Evolutionary conservation across 768 basidiomycete species (phyloP).

Genomic region (Tephrocybe rancida): DNA sequence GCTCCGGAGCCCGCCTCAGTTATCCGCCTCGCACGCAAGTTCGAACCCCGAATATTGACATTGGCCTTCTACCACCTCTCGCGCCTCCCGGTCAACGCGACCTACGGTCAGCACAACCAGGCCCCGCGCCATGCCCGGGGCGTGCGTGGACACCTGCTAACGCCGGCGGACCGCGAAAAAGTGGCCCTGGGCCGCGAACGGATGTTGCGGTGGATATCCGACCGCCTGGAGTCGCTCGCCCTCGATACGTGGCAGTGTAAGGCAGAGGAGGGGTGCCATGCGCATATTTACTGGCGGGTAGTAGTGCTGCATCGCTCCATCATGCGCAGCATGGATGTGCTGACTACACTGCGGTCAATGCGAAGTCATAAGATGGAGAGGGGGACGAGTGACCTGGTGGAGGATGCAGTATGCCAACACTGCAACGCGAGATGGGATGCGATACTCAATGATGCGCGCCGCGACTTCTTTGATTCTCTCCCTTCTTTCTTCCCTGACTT

Average conservation of each 20-base stretch:
- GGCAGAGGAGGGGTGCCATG: constrained; percentile 18
- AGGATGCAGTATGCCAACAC: constrained; percentile 23
- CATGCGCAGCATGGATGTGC: constrained; percentile 23
- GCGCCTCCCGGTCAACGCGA: constrained; percentile 23
- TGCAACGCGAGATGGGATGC: constrained; percentile 26
- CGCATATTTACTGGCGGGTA: constrained; percentile 25
- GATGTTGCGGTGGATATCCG: constrained; percentile 23
- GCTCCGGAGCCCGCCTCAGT: constrained; percentile 25
- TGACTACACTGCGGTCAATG: constrained; percentile 23
- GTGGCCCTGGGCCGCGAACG: constrained; percentile 23
- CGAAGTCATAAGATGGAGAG: constrained; percentile 23
- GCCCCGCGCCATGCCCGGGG: constrained; percentile 21
- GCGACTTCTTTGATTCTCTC: constrained; percentile 24
- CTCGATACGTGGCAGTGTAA: constrained; percentile 25
- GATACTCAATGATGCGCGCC: constrained; percentile 22
- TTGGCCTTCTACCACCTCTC: constrained; percentile 23
- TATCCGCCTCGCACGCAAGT: constrained; percentile 24
- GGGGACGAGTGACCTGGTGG: constrained; percentile 22
- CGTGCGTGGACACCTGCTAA: constrained; percentile 19
- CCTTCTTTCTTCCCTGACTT: constrained; percentile 25
- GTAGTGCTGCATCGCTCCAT: constrained; percentile 23
- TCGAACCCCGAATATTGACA: constrained; percentile 21
- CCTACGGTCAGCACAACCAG: constrained; percentile 21
- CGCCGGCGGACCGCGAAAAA: constrained; percentile 22
- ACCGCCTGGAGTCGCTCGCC: constrained; percentile 20